phyloP scores from a whole-genome alignment of 2,329 filamentous ascomycete species.

The Alternaria consortialis region DNA sequence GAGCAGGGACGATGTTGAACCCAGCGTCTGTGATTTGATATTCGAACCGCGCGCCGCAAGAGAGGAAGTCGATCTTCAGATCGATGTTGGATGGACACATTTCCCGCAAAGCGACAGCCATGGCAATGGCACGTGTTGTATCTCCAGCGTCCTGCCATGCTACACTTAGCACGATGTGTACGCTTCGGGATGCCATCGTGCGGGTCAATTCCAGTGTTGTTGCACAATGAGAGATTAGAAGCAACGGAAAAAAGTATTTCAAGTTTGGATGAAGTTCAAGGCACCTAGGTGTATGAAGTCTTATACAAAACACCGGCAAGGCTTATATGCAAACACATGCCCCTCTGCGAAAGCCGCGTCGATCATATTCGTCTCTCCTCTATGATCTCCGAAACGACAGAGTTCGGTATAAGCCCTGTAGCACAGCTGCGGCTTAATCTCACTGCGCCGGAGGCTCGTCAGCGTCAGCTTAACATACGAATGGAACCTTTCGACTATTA shows the following conservation, averaged over 20 bases:
- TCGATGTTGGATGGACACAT: constrained; percentile 35
- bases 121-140: constrained; percentile 44
- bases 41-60: constrained; percentile 42
- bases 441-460: neutral
- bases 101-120: constrained; percentile 41
- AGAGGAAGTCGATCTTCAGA: constrained; percentile 43
- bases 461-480: neutral
- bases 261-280: neutral
- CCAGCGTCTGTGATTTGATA: constrained; percentile 44
- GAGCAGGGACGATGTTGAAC: constrained; percentile 43
- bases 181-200: constrained; percentile 25
- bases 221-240: neutral
- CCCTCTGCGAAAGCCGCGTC: neutral
- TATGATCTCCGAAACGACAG: constrained; percentile 13
- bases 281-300: neutral
- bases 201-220: neutral
- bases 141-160: constrained; percentile 48
- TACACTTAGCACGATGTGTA: constrained; percentile 43
- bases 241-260: neutral
- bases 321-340: neutral
- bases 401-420: neutral
- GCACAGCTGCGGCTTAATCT: constrained; percentile 1
- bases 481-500: neutral
- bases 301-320: constrained; percentile 6
- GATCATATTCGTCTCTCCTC: constrained; percentile 16